phyloP scores from a whole-genome alignment of 495 filamentous ascomycete species.

The Tuber indicum region DNA sequence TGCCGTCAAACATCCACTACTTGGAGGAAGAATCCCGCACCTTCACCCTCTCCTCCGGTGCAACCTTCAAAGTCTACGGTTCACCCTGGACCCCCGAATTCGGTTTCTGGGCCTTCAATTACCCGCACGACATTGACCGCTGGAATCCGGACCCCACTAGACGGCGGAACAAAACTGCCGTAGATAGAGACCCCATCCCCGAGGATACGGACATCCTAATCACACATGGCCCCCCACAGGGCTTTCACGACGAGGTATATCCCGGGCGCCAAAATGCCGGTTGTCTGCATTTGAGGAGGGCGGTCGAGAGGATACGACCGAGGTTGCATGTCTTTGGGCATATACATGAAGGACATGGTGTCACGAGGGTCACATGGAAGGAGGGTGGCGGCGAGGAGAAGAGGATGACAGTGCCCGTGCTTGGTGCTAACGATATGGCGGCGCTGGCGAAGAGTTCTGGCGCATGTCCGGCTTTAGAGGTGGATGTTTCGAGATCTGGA shows the following conservation, averaged over 20 bases:
- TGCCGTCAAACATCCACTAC: constrained; percentile 6
- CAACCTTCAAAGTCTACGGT: constrained; percentile 14
- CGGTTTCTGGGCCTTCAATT: constrained; percentile 12
- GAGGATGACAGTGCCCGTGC: background rate
- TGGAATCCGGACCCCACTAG: constrained; percentile 10
- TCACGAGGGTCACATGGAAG: constrained; percentile 15
- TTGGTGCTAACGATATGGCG: background rate
- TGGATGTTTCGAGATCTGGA: constrained; percentile 12
- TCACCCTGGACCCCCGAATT: constrained; percentile 18
- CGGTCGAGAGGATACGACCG: constrained; percentile 13
- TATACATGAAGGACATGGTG: constrained; percentile 24
- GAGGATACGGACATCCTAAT: constrained; percentile 21
- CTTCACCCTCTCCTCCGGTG: constrained; percentile 12
- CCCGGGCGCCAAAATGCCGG: background rate
- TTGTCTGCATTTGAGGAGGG: constrained; percentile 12
- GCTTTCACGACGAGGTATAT: constrained; percentile 3
- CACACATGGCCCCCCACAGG: constrained; percentile 15
- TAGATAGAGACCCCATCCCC: constrained; percentile 9
- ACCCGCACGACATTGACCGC: constrained; percentile 9
- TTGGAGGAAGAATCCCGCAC: constrained; percentile 12
- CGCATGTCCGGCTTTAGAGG: constrained; percentile 12
- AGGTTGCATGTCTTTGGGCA: constrained; percentile 23
- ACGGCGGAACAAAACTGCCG: background rate
- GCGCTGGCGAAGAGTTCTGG: background rate
- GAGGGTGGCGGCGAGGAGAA: background rate